These are phyloP conservation scores for Geoglossum cookeanum DNA, from an alignment of 2,329 filamentous ascomycete species.

Conservation along the genomic window DNA sequence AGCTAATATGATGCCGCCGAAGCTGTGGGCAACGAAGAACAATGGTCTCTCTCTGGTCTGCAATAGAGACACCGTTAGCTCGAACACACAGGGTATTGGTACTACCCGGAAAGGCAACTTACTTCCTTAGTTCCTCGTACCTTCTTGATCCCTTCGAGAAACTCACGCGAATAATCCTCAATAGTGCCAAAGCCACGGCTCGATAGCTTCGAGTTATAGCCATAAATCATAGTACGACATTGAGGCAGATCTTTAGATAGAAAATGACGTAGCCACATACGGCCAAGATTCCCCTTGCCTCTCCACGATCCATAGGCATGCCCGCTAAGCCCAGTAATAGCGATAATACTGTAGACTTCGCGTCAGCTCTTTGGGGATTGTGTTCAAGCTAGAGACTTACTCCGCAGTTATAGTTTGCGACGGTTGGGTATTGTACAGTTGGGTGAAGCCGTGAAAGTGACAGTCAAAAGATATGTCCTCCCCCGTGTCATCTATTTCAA, in stretches of 20 bases:
- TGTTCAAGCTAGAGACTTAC: background rate
- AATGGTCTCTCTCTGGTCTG: constrained; percentile 13
- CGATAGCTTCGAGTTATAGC: constrained; percentile 19
- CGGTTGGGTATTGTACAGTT: too few relatives aligned
- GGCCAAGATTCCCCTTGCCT: constrained; percentile 10
- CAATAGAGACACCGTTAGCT: background rate
- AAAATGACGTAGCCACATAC: constrained; percentile 18
- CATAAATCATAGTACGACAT: constrained; percentile 18
- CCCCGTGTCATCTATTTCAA: too few relatives aligned
- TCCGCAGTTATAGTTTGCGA: background rate
- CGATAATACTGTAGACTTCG: constrained; percentile 12
- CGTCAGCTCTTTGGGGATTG: background rate
- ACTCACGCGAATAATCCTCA: constrained; percentile 9
- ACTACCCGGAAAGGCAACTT: background rate
- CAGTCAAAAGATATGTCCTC: too few relatives aligned
- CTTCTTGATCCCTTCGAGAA: constrained; percentile 11
- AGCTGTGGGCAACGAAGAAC: constrained; percentile 14
- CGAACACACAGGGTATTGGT: background rate
- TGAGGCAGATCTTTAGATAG: constrained; percentile 14
- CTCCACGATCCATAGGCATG: constrained; percentile 18
- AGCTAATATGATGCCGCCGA: constrained; percentile 15
- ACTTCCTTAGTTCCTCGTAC: constrained; percentile 12
- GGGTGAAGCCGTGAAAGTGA: too few relatives aligned
- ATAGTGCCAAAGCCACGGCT: constrained; percentile 13
- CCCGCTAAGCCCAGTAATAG: constrained; percentile 15